Base-by-base conservation (phyloP, 2,329 filamentous ascomycete species). In the Xylariales sp. region DNA sequence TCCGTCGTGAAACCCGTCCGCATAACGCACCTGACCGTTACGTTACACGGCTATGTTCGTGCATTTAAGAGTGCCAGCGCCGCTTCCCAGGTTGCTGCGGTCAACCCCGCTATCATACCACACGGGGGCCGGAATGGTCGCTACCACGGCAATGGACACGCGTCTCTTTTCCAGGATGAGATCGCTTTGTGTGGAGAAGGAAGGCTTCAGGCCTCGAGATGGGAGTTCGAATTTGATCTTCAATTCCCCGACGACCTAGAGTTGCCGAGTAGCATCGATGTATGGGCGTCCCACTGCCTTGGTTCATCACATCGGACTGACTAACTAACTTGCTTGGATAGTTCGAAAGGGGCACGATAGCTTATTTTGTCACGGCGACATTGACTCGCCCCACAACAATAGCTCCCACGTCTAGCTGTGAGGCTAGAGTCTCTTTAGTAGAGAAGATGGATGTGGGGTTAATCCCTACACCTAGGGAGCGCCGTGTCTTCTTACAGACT, bases 321-420 rank as follows among this genome's bases (percentile, higher is more conserved):
- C 54, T 62, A 62, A 65, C 71, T 74, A 41, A 75, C 62, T 32
- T 32, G 30, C 23, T 49, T 64, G 46, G 55, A 48, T 79, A 98
- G 94, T 99, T 99, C 79, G 96, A 98, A 81, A 90, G 95, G 77
- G 96, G 96, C 43, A 94, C 93, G 1, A 93, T 99, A 74, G 91
- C 92, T 23, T 99, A 98, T 81, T 89, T 95, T 82, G 87, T 98
- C 74, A 95, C 93, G 5, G 91, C 95, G 39, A 97, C 94, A 8
- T 80, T 98, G 65, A 98, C 95, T 23, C 89, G 94, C 64, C 95
- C 96, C 23, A 96, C 92, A 0, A 90, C 94, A 5, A 97, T 97
- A 69, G 87, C 91, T 14, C 91, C 95, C 1, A 94, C 91, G 2
- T 86, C 90, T 9, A 91, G 89, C 43, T 96, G 92, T 80, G 93